Evolutionary conservation across 2,329 filamentous ascomycete genomes (phyloP).

Genomic region (Ceratocystis huliohia): DNA sequence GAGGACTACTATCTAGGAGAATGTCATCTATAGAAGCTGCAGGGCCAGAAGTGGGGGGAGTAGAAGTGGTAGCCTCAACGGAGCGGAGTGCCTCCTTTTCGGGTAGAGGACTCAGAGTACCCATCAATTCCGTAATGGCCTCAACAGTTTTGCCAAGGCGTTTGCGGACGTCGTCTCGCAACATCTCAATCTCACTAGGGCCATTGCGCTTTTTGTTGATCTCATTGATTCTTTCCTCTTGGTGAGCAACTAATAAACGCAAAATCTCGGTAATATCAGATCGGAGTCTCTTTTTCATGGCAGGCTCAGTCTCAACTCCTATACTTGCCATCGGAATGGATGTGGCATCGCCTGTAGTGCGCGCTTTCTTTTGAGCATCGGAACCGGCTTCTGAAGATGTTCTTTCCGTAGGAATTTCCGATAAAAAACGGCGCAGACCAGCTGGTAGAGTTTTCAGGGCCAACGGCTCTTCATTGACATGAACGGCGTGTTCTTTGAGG

Average conservation of each 20-base stretch:
- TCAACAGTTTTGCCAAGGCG: conserved; percentile 10
- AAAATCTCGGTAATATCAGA: conserved; percentile 20
- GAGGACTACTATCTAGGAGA: not conserved
- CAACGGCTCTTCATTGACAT: not conserved
- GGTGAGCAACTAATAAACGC: conserved; percentile 14
- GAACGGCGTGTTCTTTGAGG: conserved; percentile 5
- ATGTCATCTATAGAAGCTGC: not conserved
- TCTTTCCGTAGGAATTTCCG: conserved; percentile 11
- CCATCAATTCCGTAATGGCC: conserved; percentile 13
- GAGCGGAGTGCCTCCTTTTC: not conserved
- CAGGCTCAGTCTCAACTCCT: conserved; percentile 20
- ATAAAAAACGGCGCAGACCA: conserved; percentile 19
- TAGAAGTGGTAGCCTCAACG: not conserved
- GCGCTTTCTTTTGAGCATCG: not conserved
- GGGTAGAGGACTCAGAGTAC: not conserved
- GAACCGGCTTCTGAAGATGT: not conserved
- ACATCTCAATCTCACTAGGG: conserved; percentile 8
- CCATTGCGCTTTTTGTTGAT: not conserved
- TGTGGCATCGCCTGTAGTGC: not conserved
- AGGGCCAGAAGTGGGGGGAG: not conserved
- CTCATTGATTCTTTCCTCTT: conserved; percentile 13
- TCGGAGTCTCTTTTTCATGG: conserved; percentile 18
- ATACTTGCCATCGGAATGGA: conserved; percentile 1
- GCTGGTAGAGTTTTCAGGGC: conserved; percentile 15
- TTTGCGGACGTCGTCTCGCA: conserved; percentile 11